Conservation (phyloP, 2,329 filamentous ascomycete species). For the Microsporum audouinii region DNA sequence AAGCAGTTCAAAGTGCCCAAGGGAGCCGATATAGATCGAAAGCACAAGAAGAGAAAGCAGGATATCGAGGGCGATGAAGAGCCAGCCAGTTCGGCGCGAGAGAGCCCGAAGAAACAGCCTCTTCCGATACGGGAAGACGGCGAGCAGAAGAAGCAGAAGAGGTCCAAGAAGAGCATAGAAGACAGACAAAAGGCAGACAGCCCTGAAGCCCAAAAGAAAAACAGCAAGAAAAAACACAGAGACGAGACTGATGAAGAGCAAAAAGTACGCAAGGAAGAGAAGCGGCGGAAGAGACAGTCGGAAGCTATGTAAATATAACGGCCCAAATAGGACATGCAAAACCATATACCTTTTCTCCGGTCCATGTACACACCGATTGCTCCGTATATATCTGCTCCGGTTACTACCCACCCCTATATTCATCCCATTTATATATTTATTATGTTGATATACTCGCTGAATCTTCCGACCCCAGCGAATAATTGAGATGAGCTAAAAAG, state of each 20-base stretch:
- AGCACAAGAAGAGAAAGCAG: slow-evolving; percentile 31
- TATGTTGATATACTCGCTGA: too few species aligned
- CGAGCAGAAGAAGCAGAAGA: not conserved
- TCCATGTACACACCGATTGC: not conserved
- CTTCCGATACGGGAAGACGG: slow-evolving; percentile 9
- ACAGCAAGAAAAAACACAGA: slow-evolving; percentile 26
- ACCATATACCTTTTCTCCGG: not conserved
- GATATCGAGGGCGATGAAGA: not conserved
- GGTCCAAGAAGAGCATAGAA: slow-evolving; percentile 3
- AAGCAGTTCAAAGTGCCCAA: slow-evolving; percentile 24
- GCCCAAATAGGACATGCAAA: not conserved
- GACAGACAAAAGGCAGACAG: slow-evolving; percentile 2
- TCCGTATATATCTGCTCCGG: too few species aligned
- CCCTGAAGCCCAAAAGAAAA: slow-evolving; percentile 17
- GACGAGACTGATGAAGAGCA: slow-evolving; percentile 26
- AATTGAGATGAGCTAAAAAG: not conserved
- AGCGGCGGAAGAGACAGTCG: slow-evolving; percentile 29
- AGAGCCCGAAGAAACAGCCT: slow-evolving; percentile 31
- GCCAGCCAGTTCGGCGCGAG: not conserved
- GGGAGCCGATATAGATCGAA: slow-evolving; percentile 18
- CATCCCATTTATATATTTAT: too few species aligned
- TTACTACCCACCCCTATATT: too few species aligned
- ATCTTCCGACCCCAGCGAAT: not conserved
- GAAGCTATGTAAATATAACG: not conserved
- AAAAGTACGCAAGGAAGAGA: slow-evolving; percentile 25